Conservation (phyloP, 495 filamentous ascomycete species). For the Hyaloscypha variabilis region DNA sequence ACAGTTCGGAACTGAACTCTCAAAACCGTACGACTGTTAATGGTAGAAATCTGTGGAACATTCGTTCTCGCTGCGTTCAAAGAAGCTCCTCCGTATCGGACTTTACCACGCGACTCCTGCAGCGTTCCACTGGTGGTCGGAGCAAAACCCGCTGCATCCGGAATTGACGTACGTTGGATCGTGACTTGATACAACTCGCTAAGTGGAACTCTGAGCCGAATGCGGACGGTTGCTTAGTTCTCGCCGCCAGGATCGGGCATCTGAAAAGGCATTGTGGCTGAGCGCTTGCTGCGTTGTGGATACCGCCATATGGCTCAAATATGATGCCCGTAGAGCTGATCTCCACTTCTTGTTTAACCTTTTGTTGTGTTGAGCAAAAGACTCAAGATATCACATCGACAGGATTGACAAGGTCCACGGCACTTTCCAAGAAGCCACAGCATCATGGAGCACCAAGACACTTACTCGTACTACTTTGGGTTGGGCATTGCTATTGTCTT, state of each 20-base stretch:
- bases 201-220: conserved; percentile 4
- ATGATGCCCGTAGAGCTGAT: not conserved
- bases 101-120: conserved; percentile 17
- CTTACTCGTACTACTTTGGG: conserved; percentile 7
- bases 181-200: not conserved
- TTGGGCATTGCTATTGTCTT: not conserved
- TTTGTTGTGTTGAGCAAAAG: not conserved
- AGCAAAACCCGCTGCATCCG: not conserved
- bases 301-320: too few relatives aligned
- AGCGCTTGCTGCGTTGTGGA: too few relatives aligned
- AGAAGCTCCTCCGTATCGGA: conserved; percentile 1
- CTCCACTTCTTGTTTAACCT: not conserved
- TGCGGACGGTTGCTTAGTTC: not conserved
- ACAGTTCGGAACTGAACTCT: not conserved
- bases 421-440: not conserved
- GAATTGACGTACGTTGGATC: not conserved
- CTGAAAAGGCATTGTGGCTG: not conserved
- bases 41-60: not conserved
- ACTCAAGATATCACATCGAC: not conserved
- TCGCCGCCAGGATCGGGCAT: not conserved
- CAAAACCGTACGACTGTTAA: too few relatives aligned
- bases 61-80: not conserved
- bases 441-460: not conserved
- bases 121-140: not conserved
- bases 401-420: not conserved